Evolutionary conservation across 1,284 basidiomycete genomes (phyloP).

Genomic region (Kalmanozyma brasiliensis): DNA sequence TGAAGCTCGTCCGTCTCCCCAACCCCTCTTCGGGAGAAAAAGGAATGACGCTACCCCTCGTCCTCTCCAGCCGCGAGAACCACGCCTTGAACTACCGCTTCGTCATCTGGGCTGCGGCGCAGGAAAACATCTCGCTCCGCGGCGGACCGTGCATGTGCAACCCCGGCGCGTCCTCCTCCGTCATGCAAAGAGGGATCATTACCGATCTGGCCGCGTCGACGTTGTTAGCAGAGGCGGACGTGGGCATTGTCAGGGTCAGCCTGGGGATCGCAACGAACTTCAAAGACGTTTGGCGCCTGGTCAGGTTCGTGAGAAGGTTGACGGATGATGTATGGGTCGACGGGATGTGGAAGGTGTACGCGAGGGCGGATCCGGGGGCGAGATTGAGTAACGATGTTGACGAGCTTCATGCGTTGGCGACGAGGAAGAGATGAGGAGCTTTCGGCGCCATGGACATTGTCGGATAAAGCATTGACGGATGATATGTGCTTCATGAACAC

Average conservation of each 20-base stretch:
- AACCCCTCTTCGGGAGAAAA: too few species aligned
- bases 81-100: constrained; percentile 28
- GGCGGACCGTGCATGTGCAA: constrained; percentile 43
- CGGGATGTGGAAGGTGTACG: constrained; percentile 11
- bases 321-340: constrained; percentile 1
- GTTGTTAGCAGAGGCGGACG: constrained; percentile 21
- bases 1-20: constrained; percentile 7
- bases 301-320: constrained; percentile 9
- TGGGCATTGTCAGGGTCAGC: constrained; percentile 23
- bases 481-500: neutral
- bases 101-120: constrained; percentile 22
- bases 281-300: constrained; percentile 20
- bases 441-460: too few species aligned
- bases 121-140: constrained; percentile 20
- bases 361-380: neutral
- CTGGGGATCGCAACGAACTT: constrained; percentile 23
- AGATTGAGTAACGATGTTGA: constrained; percentile 14
- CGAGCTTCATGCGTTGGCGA: constrained; percentile 11
- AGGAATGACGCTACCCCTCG: constrained; percentile 17
- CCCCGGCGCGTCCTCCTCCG: constrained; percentile 20
- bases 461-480: too few species aligned
- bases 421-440: constrained; percentile 2
- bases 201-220: constrained; percentile 17
- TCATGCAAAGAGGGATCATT: constrained; percentile 23
- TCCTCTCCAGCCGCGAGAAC: constrained; percentile 1